Evolutionary conservation across 805 yeast species (phyloP).

Genomic region (Novakomyces olei): DNA sequence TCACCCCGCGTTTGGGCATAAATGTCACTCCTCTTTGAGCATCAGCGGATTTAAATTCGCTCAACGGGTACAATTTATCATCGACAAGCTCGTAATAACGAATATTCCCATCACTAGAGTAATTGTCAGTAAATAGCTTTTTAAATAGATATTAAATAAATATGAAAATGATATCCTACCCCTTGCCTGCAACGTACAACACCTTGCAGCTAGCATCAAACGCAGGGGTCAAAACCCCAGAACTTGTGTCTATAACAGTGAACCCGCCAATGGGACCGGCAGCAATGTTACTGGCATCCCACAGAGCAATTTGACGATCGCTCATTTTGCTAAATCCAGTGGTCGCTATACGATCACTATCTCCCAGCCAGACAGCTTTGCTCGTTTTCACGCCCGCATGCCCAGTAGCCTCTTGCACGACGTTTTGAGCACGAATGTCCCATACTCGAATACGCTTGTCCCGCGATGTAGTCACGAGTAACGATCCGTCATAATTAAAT

Average conservation of each 20-base stretch:
- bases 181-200: constrained; percentile 75
- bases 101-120: constrained; percentile 94
- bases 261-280: constrained; percentile 82
- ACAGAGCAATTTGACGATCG: constrained; percentile 85
- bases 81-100: constrained; percentile 69
- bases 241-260: constrained; percentile 62
- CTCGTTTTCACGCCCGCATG: constrained; percentile 85
- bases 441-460: constrained; percentile 80
- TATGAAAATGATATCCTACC: too few species aligned
- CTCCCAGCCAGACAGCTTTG: constrained; percentile 78
- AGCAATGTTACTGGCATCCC: constrained; percentile 59
- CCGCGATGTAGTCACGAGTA: constrained; percentile 71
- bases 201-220: constrained; percentile 63
- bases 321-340: constrained; percentile 86
- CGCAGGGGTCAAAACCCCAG: constrained; percentile 85
- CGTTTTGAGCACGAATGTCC: constrained; percentile 59
- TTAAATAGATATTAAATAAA: neutral
- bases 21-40: constrained; percentile 93
- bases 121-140: too few species aligned
- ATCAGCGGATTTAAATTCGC: constrained; percentile 74
- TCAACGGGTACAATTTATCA: constrained; percentile 59
- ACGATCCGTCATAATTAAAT: constrained; percentile 74
- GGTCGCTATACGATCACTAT: constrained; percentile 62
- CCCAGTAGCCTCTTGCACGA: constrained; percentile 66
- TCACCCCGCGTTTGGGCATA: constrained; percentile 64